Evolutionary conservation across 805 yeast genomes (phyloP).

Genomic region (Pichia cephalocereana): DNA sequence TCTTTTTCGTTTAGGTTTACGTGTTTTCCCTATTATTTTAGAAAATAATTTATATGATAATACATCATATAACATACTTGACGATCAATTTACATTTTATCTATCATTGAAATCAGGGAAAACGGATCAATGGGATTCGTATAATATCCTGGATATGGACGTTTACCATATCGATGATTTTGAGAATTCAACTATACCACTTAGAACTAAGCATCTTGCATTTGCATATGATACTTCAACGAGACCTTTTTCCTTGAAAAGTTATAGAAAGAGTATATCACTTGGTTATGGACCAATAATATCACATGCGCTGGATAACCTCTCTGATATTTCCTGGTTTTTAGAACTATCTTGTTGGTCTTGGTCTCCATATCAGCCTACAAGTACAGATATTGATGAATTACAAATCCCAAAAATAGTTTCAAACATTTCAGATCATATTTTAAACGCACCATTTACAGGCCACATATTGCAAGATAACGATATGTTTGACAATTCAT

Average conservation of each 20-base stretch:
- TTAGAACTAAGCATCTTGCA: slow-evolving; percentile 4
- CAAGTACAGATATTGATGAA: slow-evolving; percentile 6
- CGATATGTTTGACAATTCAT: neutral
- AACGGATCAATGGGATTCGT: neutral
- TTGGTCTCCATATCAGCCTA: slow-evolving; percentile 59
- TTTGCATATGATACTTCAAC: slow-evolving; percentile 30
- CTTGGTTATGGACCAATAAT: slow-evolving; percentile 67
- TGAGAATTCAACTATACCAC: neutral
- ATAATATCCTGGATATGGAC: slow-evolving; percentile 1
- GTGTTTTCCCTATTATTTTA: slow-evolving; percentile 31
- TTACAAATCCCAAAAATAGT: neutral
- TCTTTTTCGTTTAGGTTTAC: slow-evolving; percentile 24
- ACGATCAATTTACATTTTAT: neutral
- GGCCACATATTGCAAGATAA: neutral
- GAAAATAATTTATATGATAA: slow-evolving; percentile 20
- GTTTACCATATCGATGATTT: neutral
- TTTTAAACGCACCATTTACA: neutral
- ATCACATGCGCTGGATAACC: slow-evolving; percentile 26
- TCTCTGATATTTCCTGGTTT: slow-evolving; percentile 24
- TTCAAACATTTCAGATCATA: neutral
- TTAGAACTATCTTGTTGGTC: slow-evolving; percentile 51
- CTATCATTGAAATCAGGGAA: neutral
- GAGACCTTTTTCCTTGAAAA: slow-evolving; percentile 29
- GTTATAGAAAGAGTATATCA: slow-evolving; percentile 31
- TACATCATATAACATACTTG: slow-evolving; percentile 23